Evolutionary conservation across 768 basidiomycete genomes (phyloP), one percentile per base, ranked within the genome.

Genomic region (Mycena indigotica): DNA sequence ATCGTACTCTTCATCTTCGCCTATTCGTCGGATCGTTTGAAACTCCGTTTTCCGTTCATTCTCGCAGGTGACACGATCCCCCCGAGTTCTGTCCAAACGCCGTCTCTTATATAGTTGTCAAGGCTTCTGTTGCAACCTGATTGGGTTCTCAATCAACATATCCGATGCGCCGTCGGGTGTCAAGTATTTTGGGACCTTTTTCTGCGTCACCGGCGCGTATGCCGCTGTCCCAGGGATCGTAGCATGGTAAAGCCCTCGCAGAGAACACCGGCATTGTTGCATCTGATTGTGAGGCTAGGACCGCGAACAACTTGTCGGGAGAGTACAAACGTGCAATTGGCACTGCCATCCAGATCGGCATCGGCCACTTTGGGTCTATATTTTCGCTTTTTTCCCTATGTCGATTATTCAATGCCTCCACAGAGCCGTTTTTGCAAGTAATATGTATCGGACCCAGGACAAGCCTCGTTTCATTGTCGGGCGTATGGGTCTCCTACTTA

Each of bases 321-420:
- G 85, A 87, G 57, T 88, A 85, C 67, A 90, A 89, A 66, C 86
- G 88, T 3, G 87, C 76, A 1, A 73, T 85, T 15, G 86, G 84
- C 2, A 83, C 89, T 79, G 86, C 86, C 0, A 52, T 87, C 24
- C 84, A 88, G 15, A 84, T 88, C 21, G 84, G 84, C 15, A 76
- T 87, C 19, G 87, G 85, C 0, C 86, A 88, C 64, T 82, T 88
- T 60, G 58, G 62, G 61, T 58, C 15, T 8, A 55, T 38, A 13
- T 16, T 32, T 26, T 24, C 13, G 10, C 30, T 8, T 24, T 16
- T 13, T 50, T 3, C n/a, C 15, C 16, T 45, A 21, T 30, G 12
- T 6, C 28, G 15, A n/a, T 28, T 52, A 8, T 51, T 50, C 26
- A 16, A 52, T 19, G n/a, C 4, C 26, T 12, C 39, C 12, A 13